Evolutionary conservation across 139 green algal species (phyloP).

Genomic region (Klebsormidium nitens): DNA sequence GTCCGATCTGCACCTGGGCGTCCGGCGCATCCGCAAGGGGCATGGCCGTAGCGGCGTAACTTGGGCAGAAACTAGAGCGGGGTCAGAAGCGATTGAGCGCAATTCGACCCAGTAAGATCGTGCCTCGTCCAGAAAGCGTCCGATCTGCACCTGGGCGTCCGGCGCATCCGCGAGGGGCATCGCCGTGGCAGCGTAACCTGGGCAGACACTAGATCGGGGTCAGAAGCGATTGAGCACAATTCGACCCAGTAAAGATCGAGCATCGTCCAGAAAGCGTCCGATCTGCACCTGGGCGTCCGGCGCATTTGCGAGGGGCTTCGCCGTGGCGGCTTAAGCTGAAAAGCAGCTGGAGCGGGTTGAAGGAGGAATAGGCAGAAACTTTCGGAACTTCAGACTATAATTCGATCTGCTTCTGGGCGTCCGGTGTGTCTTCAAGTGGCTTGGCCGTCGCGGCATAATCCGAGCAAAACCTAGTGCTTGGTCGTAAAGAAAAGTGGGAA

Average conservation of each 20-base stretch:
- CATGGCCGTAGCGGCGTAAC: slow-evolving; percentile 29
- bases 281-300: slow-evolving; percentile 25
- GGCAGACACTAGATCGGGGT: no score
- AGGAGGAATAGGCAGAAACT: slow-evolving; percentile 21
- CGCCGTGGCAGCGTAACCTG: slow-evolving; percentile 21
- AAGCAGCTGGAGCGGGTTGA: no score
- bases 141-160: slow-evolving; percentile 26
- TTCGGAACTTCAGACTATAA: background rate
- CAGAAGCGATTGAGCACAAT: slow-evolving; percentile 21
- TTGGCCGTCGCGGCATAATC: slow-evolving; percentile 25
- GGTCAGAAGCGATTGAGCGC: slow-evolving; percentile 23
- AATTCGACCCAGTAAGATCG: background rate
- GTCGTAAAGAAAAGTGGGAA: no score
- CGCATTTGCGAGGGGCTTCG: slow-evolving; percentile 31
- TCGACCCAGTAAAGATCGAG: background rate
- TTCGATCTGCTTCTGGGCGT: slow-evolving; percentile 27
- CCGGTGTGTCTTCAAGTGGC: slow-evolving; percentile 21
- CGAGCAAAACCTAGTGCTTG: no score
- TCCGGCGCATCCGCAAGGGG: slow-evolving; percentile 28
- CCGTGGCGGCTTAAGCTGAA: slow-evolving; percentile 20
- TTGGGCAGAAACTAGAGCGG: no score
- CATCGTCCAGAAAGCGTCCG: slow-evolving; percentile 6
- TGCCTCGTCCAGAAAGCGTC: slow-evolving; percentile 5
- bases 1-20: slow-evolving; percentile 20
- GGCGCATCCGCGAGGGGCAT: slow-evolving; percentile 32